These are phyloP conservation scores for Ogataea henricii DNA, from an alignment of 805 yeast genomes.

Conservation along the genomic window DNA sequence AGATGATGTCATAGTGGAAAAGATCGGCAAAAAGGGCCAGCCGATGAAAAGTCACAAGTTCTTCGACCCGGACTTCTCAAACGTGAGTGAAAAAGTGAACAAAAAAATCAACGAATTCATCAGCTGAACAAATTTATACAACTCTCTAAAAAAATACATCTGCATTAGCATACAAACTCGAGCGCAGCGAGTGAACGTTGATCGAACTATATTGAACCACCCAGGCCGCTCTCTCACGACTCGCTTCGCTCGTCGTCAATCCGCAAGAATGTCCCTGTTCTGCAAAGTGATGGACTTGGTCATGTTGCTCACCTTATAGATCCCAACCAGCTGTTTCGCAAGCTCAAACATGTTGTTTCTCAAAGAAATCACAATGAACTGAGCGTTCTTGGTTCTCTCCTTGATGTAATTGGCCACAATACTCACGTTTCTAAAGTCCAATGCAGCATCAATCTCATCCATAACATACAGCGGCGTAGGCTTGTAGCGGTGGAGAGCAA, in stretches of 20 bases:
- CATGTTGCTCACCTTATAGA: constrained; percentile 90
- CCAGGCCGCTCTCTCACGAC: no score
- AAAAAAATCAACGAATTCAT: background rate
- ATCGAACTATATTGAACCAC: no score
- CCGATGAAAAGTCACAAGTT: background rate
- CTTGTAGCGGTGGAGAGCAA: constrained; percentile 92
- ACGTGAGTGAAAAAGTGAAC: background rate
- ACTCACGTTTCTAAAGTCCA: constrained; percentile 94
- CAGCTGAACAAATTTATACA: background rate
- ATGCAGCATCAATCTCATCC: constrained; percentile 99
- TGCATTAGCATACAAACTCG: background rate
- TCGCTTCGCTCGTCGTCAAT: background rate
- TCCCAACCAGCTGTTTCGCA: constrained; percentile 92
- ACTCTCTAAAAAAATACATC: background rate
- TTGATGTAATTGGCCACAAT: constrained; percentile 97
- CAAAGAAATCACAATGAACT: constrained; percentile 90
- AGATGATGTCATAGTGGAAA: constrained; percentile 12
- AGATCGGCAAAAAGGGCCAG: background rate
- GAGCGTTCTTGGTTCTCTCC: constrained; percentile 94
- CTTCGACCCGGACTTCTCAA: background rate
- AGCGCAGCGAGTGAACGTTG: background rate
- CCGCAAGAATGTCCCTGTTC: constrained; percentile 50
- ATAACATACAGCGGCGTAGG: constrained; percentile 97
- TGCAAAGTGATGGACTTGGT: constrained; percentile 80
- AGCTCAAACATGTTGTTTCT: constrained; percentile 98